These are phyloP conservation scores for Baorangia bicolor DNA, from an alignment of 768 basidiomycete genomes.

Conservation along the genomic window DNA sequence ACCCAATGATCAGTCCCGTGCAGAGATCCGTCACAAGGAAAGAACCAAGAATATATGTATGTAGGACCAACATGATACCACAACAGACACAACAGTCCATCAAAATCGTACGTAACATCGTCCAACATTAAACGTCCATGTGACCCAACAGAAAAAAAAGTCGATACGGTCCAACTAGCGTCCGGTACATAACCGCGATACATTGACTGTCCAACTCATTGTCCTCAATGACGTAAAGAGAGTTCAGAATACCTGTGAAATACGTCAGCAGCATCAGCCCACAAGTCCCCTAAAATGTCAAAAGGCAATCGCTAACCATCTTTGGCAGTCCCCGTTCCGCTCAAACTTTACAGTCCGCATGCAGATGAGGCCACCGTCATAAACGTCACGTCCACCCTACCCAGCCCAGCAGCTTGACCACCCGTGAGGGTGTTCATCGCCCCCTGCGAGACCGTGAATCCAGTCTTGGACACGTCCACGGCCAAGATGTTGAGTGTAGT, in stretches of 20 bases:
- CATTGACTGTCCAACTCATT: neutral
- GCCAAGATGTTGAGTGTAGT: constrained; percentile 51
- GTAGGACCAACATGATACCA: neutral
- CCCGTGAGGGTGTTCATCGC: constrained; percentile 30
- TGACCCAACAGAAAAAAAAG: constrained; percentile 1
- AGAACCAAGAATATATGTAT: too few species aligned
- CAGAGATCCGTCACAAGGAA: too few species aligned
- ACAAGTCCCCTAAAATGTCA: neutral
- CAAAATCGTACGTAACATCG: constrained; percentile 14
- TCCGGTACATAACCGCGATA: neutral
- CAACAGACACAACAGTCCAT: neutral
- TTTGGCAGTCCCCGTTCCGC: neutral
- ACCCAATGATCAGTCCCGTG: neutral
- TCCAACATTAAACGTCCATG: neutral
- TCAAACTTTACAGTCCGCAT: neutral
- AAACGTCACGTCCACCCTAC: constrained; percentile 22
- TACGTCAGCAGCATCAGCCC: constrained; percentile 1
- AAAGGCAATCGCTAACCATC: neutral
- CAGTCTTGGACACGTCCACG: constrained; percentile 46
- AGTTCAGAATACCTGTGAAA: neutral
- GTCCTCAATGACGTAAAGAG: neutral
- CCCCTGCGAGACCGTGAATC: constrained; percentile 37
- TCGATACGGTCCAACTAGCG: constrained; percentile 2
- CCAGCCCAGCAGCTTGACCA: constrained; percentile 4
- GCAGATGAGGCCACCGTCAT: neutral